Percentiles rank a stretch among this genome's conserved stretches.
These are phyloP conservation scores for Terana coerulea DNA, from an alignment of 768 basidiomycete genomes.

Conservation along the genomic window DNA sequence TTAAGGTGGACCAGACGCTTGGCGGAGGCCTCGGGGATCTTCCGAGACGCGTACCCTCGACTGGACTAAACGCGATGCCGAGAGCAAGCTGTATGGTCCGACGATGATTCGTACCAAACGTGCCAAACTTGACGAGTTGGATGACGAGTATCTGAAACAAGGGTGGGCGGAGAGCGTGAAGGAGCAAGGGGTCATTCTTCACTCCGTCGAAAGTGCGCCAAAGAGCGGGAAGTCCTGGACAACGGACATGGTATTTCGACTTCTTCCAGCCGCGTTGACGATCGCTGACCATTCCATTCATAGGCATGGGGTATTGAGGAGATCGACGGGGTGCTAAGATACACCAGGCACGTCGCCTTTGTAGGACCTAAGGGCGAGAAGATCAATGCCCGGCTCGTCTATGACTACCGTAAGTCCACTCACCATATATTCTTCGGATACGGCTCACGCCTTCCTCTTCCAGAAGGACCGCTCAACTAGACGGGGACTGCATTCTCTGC, in stretches of 20 bases:
- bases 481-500: too few relatives aligned
- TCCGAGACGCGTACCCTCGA: slow-evolving; percentile 51
- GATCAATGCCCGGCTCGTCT: slow-evolving; percentile 53
- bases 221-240: slow-evolving; percentile 61
- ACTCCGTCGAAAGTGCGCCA: slow-evolving; percentile 46
- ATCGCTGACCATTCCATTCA: background rate
- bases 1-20: slow-evolving; percentile 60
- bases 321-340: slow-evolving; percentile 53
- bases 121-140: slow-evolving; percentile 24
- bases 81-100: slow-evolving; percentile 59
- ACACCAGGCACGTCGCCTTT: slow-evolving; percentile 58
- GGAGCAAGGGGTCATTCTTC: slow-evolving; percentile 29
- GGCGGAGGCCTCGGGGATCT: slow-evolving; percentile 58
- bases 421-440: too few relatives aligned
- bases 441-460: too few relatives aligned
- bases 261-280: slow-evolving; percentile 14
- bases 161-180: slow-evolving; percentile 40
- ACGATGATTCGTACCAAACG: slow-evolving; percentile 39
- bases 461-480: too few relatives aligned
- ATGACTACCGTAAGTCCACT: slow-evolving; percentile 71
- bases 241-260: slow-evolving; percentile 65
- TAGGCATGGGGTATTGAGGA: slow-evolving; percentile 63
- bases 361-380: slow-evolving; percentile 54
- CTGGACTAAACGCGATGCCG: slow-evolving; percentile 45
- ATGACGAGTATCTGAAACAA: slow-evolving; percentile 31